Percentiles rank a stretch among this genome's conserved stretches.
Conservation (phyloP, 139 green algal genomes). For the Chlamydomonas incerta region DNA sequence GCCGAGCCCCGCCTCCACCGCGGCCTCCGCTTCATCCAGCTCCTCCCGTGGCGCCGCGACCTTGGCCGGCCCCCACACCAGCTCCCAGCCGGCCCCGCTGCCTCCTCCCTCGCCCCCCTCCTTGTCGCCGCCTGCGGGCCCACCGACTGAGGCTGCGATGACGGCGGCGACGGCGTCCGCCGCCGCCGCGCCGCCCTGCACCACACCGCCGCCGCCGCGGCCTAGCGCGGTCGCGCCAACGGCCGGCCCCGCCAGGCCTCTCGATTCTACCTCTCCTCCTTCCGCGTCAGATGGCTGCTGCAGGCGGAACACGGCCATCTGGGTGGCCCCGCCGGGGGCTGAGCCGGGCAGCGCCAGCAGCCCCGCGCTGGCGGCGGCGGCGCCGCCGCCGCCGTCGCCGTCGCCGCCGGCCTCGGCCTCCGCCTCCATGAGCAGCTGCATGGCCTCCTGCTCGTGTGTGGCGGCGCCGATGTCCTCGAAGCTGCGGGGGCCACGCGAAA, state of each 20-base stretch:
- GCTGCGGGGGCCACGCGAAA: neutral
- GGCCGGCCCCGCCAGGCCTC: neutral
- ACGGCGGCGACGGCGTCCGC: neutral
- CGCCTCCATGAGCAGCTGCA: too few relatives aligned
- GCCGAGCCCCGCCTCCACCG: neutral
- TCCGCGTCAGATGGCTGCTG: neutral
- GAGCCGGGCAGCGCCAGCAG: neutral
- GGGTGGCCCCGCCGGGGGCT: constrained; percentile 20
- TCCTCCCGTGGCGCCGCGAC: constrained; percentile 32
- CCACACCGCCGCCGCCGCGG: too few relatives aligned
- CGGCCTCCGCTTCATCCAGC: constrained; percentile 17
- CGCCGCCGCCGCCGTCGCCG: too few relatives aligned
- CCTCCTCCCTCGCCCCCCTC: neutral
- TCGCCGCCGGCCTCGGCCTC: too few relatives aligned
- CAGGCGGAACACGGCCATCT: constrained; percentile 49
- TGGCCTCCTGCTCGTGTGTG: neutral
- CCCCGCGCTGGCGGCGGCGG: too few relatives aligned
- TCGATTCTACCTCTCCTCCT: neutral
- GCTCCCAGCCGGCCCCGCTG: neutral
- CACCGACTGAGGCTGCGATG: neutral
- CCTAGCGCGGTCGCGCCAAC: neutral
- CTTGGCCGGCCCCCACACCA: constrained; percentile 22
- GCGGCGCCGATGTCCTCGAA: constrained; percentile 23
- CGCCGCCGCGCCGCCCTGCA: neutral
- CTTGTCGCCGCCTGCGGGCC: neutral